These are phyloP conservation scores for Beauveria pseudobassiana DNA, from an alignment of 2,329 filamentous ascomycete species.

Conservation along the genomic window DNA sequence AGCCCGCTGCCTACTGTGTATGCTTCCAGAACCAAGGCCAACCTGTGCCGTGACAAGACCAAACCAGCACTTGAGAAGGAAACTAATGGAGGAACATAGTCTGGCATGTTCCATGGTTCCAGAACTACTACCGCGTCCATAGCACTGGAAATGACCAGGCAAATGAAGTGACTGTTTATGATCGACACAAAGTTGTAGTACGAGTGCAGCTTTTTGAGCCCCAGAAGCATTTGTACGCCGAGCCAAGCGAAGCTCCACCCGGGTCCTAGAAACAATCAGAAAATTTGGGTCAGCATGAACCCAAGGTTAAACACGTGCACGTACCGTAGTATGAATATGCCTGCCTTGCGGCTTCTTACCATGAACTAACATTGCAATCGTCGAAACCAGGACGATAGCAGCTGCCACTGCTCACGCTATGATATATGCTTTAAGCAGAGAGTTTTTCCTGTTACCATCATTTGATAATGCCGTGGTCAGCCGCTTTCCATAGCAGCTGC, in stretches of 20 bases:
- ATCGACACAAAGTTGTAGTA: neutral
- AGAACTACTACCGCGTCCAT: too few relatives aligned
- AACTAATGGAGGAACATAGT: too few relatives aligned
- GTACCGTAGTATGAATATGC: neutral
- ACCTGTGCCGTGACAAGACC: too few relatives aligned
- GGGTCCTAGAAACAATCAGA: neutral
- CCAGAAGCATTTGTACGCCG: neutral
- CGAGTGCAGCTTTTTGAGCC: neutral
- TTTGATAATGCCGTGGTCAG: neutral
- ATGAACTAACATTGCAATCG: neutral
- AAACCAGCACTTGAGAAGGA: too few relatives aligned
- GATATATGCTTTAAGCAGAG: neutral
- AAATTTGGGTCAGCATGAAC: neutral
- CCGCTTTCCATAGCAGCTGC: neutral
- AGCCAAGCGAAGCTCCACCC: neutral
- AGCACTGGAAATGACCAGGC: too few relatives aligned
- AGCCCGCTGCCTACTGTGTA: too few relatives aligned
- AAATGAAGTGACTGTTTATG: neutral
- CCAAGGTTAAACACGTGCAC: neutral
- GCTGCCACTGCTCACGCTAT: neutral
- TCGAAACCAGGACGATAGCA: neutral
- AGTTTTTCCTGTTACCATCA: neutral
- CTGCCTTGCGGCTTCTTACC: neutral
- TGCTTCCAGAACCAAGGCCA: too few relatives aligned
- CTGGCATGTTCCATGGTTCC: too few relatives aligned